Evolutionary conservation across 2,329 filamentous ascomycete genomes (phyloP).

Genomic region (Stemphylium beticola): DNA sequence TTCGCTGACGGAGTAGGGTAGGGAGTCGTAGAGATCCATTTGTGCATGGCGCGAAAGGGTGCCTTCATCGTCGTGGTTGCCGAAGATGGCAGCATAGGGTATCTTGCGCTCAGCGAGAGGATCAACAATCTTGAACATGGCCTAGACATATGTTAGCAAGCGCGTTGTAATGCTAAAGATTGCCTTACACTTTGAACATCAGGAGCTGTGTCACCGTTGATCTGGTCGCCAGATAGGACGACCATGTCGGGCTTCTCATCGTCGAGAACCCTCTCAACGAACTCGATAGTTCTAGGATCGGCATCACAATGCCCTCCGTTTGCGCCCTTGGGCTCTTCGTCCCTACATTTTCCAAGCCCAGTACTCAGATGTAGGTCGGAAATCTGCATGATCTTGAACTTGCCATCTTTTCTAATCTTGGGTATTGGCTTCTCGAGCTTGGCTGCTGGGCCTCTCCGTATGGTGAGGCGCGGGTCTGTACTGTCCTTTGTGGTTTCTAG

Average conservation of each 20-base stretch:
- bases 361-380: constrained; percentile 95
- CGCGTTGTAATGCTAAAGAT: background rate
- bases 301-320: constrained; percentile 85
- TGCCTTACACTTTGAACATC: constrained; percentile 80
- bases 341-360: constrained; percentile 82
- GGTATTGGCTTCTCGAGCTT: constrained; percentile 73
- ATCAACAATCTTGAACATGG: constrained; percentile 91
- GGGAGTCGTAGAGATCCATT: constrained; percentile 83
- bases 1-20: constrained; percentile 88
- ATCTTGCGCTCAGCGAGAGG: constrained; percentile 86
- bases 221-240: constrained; percentile 89
- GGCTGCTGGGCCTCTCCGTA: constrained; percentile 73
- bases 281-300: constrained; percentile 88
- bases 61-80: constrained; percentile 95
- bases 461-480: constrained; percentile 75
- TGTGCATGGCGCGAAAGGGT: constrained; percentile 76
- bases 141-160: constrained; percentile 54
- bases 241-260: constrained; percentile 94
- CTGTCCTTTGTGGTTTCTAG: constrained; percentile 68
- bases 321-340: constrained; percentile 77
- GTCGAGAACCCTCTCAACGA: constrained; percentile 81
- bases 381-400: constrained; percentile 96
- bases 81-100: constrained; percentile 92
- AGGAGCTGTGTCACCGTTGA: constrained; percentile 90
- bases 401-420: constrained; percentile 84